Percentiles rank a stretch among this genome's conserved stretches.
phyloP scores from a whole-genome alignment of 192 early-diverging fungal species.

The Phycomyces blakesleeanus region DNA sequence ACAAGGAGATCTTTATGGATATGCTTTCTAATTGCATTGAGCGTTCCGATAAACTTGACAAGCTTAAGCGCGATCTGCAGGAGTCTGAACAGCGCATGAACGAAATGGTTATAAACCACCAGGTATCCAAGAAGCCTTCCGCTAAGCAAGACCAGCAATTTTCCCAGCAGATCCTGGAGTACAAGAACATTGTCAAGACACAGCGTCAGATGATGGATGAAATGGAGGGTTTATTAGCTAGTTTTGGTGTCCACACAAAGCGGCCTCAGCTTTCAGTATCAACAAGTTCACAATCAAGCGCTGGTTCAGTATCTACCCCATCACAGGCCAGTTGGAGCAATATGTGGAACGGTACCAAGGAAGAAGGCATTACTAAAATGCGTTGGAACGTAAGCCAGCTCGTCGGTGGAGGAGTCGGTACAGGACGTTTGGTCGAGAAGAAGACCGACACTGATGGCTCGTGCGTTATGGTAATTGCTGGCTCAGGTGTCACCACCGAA shows the following conservation, averaged over 20 bases:
- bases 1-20: not conserved
- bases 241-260: no score
- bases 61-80: not conserved
- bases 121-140: not conserved
- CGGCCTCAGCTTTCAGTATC: no score
- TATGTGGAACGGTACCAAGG: not conserved
- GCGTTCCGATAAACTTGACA: not conserved
- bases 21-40: not conserved
- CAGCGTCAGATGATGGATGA: no score
- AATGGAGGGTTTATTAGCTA: no score
- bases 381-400: not conserved
- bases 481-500: conserved; percentile 14
- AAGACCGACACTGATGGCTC: not conserved
- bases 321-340: not conserved
- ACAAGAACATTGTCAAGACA: no score
- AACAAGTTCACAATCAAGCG: no score
- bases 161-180: no score
- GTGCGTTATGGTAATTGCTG: conserved; percentile 7
- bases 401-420: not conserved
- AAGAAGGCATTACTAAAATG: not conserved
- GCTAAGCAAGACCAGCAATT: no score
- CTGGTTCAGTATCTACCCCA: not conserved
- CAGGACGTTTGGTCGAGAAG: not conserved
- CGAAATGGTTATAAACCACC: not conserved
- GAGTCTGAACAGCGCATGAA: not conserved